Conservation (phyloP, 331 rosid genomes). For the Dryas integrifolia region DNA sequence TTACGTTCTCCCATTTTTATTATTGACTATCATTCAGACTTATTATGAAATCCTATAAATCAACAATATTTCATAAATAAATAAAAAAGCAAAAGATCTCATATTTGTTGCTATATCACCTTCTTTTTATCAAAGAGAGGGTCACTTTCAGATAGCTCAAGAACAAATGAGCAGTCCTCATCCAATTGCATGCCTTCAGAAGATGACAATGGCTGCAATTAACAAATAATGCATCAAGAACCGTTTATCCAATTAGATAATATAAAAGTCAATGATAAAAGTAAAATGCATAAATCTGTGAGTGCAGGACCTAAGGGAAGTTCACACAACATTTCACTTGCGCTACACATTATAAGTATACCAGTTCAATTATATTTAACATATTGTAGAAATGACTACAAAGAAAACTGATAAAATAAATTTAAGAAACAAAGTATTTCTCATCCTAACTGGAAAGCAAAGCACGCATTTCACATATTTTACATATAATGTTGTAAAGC, state of each 20-base stretch:
- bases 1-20: conserved; percentile 14
- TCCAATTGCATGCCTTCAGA: conserved; percentile 31
- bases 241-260: too few relatives aligned
- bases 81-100: not conserved
- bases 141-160: conserved; percentile 60
- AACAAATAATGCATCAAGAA: conserved; percentile 24
- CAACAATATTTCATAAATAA: not conserved
- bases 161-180: conserved; percentile 46
- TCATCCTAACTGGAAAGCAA: not conserved
- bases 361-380: not conserved
- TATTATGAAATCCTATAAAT: conserved; percentile 1
- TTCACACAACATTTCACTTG: not conserved
- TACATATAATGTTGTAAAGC: not conserved
- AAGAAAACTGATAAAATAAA: not conserved
- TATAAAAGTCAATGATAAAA: not conserved
- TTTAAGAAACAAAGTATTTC: not conserved
- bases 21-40: not conserved
- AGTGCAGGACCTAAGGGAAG: not conserved
- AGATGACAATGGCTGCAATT: conserved; percentile 39
- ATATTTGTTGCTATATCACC: conserved; percentile 36
- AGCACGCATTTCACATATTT: not conserved
- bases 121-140: conserved; percentile 53
- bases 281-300: not conserved
- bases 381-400: not conserved
- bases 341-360: not conserved